A percentile compares a stretch with the other conserved stretches of the same genome.
Conservation (phyloP, 208 protist genomes). For the Wallacemonas sp. region DNA sequence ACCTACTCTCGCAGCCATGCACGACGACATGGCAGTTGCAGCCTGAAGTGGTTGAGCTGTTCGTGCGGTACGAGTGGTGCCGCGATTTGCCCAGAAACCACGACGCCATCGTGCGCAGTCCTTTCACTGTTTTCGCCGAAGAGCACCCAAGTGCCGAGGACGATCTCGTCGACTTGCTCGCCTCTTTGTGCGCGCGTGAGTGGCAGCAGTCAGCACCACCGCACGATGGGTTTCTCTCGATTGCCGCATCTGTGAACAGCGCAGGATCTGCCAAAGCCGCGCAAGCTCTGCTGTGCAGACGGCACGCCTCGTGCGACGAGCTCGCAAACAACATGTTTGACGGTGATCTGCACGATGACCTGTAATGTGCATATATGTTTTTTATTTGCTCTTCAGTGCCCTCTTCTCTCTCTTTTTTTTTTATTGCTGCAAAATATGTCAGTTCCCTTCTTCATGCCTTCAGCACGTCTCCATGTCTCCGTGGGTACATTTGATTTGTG, state of each 20-base stretch:
- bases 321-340: too few relatives aligned
- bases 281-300: neutral
- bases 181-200: constrained; percentile 19
- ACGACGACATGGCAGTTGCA: constrained; percentile 21
- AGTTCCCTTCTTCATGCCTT: too few relatives aligned
- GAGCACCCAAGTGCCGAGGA: constrained; percentile 42
- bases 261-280: neutral
- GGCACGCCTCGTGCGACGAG: too few relatives aligned
- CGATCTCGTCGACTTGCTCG: constrained; percentile 34
- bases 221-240: too few relatives aligned
- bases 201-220: neutral
- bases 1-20: constrained; percentile 3
- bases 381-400: too few relatives aligned
- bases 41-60: constrained; percentile 19
- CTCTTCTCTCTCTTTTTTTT: too few relatives aligned
- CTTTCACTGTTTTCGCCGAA: constrained; percentile 32
- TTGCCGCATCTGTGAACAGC: neutral
- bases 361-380: too few relatives aligned
- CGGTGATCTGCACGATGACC: too few relatives aligned
- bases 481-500: too few relatives aligned
- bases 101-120: constrained; percentile 29
- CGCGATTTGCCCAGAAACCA: constrained; percentile 31
- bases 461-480: too few relatives aligned
- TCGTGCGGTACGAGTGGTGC: constrained; percentile 28
- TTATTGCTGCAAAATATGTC: too few relatives aligned